These are phyloP conservation scores for Chytriomyces sp. DNA, from an alignment of 192 early-diverging fungal species.

Conservation along the genomic window DNA sequence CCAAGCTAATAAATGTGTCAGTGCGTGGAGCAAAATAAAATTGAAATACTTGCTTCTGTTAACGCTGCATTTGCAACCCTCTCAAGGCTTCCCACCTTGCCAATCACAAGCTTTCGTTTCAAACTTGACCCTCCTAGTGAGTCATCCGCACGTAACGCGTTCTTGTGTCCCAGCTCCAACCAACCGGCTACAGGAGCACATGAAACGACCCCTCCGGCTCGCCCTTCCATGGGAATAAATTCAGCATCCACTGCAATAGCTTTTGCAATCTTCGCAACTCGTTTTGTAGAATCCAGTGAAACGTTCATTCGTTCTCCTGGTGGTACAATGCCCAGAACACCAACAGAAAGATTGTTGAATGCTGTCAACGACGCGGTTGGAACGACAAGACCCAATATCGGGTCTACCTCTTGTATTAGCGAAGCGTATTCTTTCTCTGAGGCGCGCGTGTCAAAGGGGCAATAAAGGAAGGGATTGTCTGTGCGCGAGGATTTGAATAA, in stretches of 20 bases:
- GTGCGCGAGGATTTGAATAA: not conserved
- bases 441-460: conserved; percentile 5
- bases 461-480: not conserved
- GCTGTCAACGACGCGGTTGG: not conserved
- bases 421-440: conserved; percentile 2
- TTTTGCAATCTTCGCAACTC: not conserved
- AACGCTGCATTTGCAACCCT: conserved; percentile 6
- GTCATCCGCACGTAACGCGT: not conserved
- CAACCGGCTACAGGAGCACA: not conserved
- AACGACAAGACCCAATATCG: not conserved
- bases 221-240: not conserved
- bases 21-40: not conserved
- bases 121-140: not conserved
- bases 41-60: not conserved
- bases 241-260: conserved; percentile 1
- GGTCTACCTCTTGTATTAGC: conserved; percentile 4
- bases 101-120: not conserved
- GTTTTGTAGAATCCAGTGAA: conserved; percentile 9
- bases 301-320: not conserved
- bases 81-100: not conserved
- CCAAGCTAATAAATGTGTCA: not conserved
- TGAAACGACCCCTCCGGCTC: no score
- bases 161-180: conserved; percentile 1
- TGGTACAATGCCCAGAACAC: not conserved
- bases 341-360: not conserved